A percentile compares a stretch with the other conserved stretches of the same genome.
phyloP scores from a whole-genome alignment of 2,329 filamentous ascomycete species.

The Epichloe typhina region DNA sequence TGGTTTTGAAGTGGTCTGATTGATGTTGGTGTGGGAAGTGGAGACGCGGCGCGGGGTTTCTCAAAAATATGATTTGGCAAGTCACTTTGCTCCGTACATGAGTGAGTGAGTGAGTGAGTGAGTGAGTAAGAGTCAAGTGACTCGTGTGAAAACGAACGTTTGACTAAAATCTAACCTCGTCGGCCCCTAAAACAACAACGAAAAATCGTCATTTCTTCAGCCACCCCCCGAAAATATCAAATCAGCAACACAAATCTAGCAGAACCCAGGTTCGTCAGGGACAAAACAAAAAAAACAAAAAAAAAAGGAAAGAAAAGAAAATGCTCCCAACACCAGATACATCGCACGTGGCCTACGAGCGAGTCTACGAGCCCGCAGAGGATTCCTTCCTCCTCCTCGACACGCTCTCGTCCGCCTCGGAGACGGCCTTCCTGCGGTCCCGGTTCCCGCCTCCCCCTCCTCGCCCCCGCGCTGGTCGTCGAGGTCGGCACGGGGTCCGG shows the following conservation, averaged over 20 bases:
- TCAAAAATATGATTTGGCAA: too few species aligned
- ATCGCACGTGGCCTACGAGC: slow-evolving; percentile 75
- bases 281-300: neutral
- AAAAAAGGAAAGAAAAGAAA: neutral
- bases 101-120: too few species aligned
- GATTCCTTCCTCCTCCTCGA: slow-evolving; percentile 92
- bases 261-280: too few species aligned
- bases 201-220: too few species aligned
- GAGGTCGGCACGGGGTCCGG: slow-evolving; percentile 89
- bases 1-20: neutral
- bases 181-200: too few species aligned
- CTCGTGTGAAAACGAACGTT: too few species aligned
- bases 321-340: slow-evolving; percentile 95
- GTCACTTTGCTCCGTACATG: too few species aligned
- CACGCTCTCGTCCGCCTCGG: slow-evolving; percentile 61
- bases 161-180: too few species aligned
- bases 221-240: too few species aligned
- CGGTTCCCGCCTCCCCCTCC: slow-evolving; percentile 35
- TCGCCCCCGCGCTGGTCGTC: slow-evolving; percentile 50
- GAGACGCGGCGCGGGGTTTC: neutral
- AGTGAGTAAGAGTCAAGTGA: too few species aligned
- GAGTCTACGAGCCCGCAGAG: slow-evolving; percentile 89
- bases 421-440: slow-evolving; percentile 53
- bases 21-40: too few species aligned
- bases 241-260: too few species aligned